A percentile compares a stretch with the other conserved stretches of the same genome.
Conservation (phyloP, 495 filamentous ascomycete species). For the Lasiosphaeria miniovina region DNA sequence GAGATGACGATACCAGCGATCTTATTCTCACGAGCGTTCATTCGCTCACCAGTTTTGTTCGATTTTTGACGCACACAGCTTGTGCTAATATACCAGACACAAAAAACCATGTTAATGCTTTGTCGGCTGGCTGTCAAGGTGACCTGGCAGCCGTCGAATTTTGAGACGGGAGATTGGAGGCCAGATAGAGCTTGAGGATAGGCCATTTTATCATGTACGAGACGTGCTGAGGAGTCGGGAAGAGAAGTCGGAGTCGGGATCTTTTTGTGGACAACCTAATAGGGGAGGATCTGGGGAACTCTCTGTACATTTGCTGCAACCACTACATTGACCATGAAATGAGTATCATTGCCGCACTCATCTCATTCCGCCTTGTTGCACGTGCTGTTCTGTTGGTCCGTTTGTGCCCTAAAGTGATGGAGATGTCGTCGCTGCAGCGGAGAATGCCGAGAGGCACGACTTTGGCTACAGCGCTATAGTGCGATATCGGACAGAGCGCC, state of each 20-base stretch:
- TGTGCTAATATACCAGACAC: conserved; percentile 20
- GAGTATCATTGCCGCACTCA: conserved; percentile 1
- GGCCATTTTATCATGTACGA: conserved; percentile 21
- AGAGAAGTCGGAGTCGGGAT: conserved; percentile 18
- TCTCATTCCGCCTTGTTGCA: neutral
- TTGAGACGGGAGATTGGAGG: conserved; percentile 16
- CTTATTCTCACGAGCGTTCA: conserved; percentile 1
- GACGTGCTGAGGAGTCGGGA: conserved; percentile 13
- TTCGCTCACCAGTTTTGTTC: conserved; percentile 16
- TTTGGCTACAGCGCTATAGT: neutral
- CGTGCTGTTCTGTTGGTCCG: neutral
- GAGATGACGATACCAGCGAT: neutral
- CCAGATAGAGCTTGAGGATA: conserved; percentile 22
- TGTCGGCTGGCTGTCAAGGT: conserved; percentile 9
- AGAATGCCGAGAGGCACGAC: neutral
- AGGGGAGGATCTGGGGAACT: conserved; percentile 27
- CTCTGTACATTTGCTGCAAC: conserved; percentile 24
- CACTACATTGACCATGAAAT: conserved; percentile 5
- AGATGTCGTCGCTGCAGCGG: neutral
- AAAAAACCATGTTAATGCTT: conserved; percentile 24
- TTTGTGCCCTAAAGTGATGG: neutral
- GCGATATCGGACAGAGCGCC: neutral
- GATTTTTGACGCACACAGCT: conserved; percentile 10
- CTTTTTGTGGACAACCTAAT: conserved; percentile 24
- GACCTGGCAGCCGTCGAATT: conserved; percentile 13